Percentiles rank a stretch among this genome's conserved stretches.
Evolutionary conservation across 2,329 filamentous ascomycete species (phyloP).

Genomic region (Colletotrichum sp.): DNA sequence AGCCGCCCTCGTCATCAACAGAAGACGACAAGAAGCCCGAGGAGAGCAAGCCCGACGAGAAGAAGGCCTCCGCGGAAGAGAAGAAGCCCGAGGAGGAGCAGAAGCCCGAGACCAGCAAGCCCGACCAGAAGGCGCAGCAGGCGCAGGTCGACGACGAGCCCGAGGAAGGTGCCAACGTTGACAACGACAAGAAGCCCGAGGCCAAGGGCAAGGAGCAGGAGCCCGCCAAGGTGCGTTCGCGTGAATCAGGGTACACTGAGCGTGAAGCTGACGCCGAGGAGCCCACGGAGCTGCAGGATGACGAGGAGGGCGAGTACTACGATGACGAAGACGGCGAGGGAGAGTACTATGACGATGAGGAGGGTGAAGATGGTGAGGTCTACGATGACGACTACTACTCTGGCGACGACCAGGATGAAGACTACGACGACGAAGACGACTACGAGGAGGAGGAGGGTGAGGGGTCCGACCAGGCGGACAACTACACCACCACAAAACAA

Average conservation of each 20-base stretch:
- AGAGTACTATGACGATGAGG: slow-evolving; percentile 1
- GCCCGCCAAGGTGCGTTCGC: slow-evolving; percentile 1
- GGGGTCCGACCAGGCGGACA: not conserved
- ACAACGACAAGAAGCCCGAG: slow-evolving; percentile 3
- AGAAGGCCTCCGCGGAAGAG: not conserved
- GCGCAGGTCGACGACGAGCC: slow-evolving; percentile 9
- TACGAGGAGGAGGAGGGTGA: slow-evolving; percentile 20
- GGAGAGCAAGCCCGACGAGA: not conserved
- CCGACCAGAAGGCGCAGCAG: slow-evolving; percentile 1
- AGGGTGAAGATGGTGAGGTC: slow-evolving; percentile 9
- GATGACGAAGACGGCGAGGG: slow-evolving; percentile 14
- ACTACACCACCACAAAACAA: slow-evolving; percentile 11
- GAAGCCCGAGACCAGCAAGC: not conserved
- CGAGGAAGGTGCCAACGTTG: not conserved
- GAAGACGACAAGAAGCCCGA: not conserved
- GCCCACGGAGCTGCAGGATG: not conserved
- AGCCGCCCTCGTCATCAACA: not conserved
- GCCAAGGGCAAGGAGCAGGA: slow-evolving; percentile 18
- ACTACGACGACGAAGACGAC: slow-evolving; percentile 26
- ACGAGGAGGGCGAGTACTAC: slow-evolving; percentile 12
- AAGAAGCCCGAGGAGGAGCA: not conserved
- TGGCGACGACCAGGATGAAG: slow-evolving; percentile 20
- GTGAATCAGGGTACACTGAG: slow-evolving; percentile 1
- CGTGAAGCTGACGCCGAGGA: slow-evolving; percentile 5
- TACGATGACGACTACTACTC: slow-evolving; percentile 21